Evolutionary conservation across 768 basidiomycete species (phyloP).

Genomic region (Lactarius vividus): DNA sequence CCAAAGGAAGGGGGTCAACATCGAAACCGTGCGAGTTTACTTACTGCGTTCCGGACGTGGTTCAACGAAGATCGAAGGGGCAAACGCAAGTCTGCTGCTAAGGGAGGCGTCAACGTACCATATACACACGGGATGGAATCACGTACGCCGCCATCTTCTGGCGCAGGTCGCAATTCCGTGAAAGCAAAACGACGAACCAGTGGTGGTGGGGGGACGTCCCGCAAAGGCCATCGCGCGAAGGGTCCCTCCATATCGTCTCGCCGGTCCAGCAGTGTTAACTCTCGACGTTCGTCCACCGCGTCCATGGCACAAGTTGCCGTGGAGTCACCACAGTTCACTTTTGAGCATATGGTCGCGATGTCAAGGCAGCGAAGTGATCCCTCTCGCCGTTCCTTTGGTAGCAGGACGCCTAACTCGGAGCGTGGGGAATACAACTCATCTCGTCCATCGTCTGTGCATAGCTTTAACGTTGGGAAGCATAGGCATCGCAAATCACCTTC

Average conservation of each 20-base stretch:
- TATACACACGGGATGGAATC: slow-evolving; percentile 19
- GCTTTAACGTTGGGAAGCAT: slow-evolving; percentile 56
- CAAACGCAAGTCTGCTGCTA: slow-evolving; percentile 59
- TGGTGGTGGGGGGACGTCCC: slow-evolving; percentile 34
- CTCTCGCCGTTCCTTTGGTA: slow-evolving; percentile 69
- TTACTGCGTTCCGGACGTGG: slow-evolving; percentile 86
- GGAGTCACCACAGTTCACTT: slow-evolving; percentile 50
- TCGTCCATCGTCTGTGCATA: slow-evolving; percentile 83
- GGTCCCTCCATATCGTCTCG: slow-evolving; percentile 77
- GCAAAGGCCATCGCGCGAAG: slow-evolving; percentile 53
- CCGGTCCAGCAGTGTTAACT: slow-evolving; percentile 90
- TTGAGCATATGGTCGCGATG: slow-evolving; percentile 42
- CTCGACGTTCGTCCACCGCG: slow-evolving; percentile 62
- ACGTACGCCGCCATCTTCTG: slow-evolving; percentile 17
- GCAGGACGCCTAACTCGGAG: slow-evolving; percentile 87
- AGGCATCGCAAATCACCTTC: slow-evolving; percentile 76
- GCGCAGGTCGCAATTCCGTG: slow-evolving; percentile 35
- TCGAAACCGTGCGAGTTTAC: slow-evolving; percentile 72
- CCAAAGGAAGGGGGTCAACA: slow-evolving; percentile 39
- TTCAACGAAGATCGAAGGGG: slow-evolving; percentile 90
- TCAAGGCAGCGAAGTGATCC: slow-evolving; percentile 47
- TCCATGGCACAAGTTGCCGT: slow-evolving; percentile 48
- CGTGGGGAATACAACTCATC: slow-evolving; percentile 67
- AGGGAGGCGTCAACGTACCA: slow-evolving; percentile 19
- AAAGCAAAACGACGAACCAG: slow-evolving; percentile 49